Evolutionary conservation across 1,284 basidiomycete genomes (phyloP), one percentile per base, ranked within the genome.

Genomic region (Trametes versicolor): DNA sequence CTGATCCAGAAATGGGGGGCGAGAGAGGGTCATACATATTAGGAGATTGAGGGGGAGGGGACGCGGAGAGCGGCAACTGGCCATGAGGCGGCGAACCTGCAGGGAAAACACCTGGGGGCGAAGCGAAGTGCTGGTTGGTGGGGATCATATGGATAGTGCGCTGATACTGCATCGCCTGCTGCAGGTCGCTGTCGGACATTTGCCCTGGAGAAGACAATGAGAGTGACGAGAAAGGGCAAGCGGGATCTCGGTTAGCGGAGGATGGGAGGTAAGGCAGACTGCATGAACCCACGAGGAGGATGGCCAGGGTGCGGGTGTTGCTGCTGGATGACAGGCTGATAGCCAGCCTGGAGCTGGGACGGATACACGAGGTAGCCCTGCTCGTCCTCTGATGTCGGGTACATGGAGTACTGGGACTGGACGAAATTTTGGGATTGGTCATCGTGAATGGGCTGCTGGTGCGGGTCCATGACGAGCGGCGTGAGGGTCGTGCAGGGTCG

Each of bases 1-100:
- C 92, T 80, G 92, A 93, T 81, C 91, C 91, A 80, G 91, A 93
- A 75, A 92, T 83, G 79, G 89, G 90, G 77, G 92, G 91, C 61
- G 91, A 92, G 73, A 92, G 81, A 76, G 91, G 87, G 80, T 91
- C 90, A 79, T 92, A 92, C 80, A 90, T 85, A 80, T 88, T 85
- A 77, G 91, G 91, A 70, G 89, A 91, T 70, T 86, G 86, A 69
- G 91, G 89, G 76, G 91, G 87, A 76, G 91, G 89, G 73, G 84
- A 85, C 70, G 79, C 77, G 70, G 85, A 82, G 70, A 85, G 76
- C 64, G 78, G 79, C 78, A 87, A 78, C 70, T 77, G 77, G 74
- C 83, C 83, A 84, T 84, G 85, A 77, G 77, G 78, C 71, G 77
- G 76, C 53, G 85, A 82, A 72, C 82, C 79, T 67, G 78, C 80